These are phyloP conservation scores for Pyricularia grisea DNA, from an alignment of 2,329 filamentous ascomycete species.

Conservation along the genomic window DNA sequence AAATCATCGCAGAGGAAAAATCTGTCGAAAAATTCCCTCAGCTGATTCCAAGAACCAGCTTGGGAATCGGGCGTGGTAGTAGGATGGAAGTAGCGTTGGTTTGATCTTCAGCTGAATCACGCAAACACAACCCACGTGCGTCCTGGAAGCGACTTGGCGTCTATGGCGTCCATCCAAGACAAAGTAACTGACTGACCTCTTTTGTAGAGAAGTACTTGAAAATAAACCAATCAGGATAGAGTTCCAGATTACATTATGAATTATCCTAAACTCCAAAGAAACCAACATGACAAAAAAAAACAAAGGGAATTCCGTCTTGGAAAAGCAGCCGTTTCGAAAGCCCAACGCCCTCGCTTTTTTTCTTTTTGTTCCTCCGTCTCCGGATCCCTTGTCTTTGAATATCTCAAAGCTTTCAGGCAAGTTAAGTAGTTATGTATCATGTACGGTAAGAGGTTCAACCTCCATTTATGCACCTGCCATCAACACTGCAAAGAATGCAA, in stretches of 20 bases:
- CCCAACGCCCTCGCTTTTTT: not conserved
- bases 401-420: not conserved
- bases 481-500: not conserved
- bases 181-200: not conserved
- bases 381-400: not conserved
- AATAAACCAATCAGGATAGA: not conserved
- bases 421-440: not conserved
- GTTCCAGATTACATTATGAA: slow-evolving; percentile 4
- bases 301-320: not conserved
- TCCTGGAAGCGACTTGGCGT: not conserved
- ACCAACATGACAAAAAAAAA: not conserved
- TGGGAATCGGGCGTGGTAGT: not conserved
- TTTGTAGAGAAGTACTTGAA: not conserved
- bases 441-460: too few relatives aligned
- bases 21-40: not conserved
- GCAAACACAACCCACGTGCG: not conserved
- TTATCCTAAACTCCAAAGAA: slow-evolving; percentile 1
- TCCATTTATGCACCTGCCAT: not conserved
- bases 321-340: not conserved
- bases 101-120: not conserved
- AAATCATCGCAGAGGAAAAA: not conserved
- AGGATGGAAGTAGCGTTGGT: not conserved
- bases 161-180: not conserved
- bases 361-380: not conserved
- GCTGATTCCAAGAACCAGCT: not conserved